Conservation (phyloP, 2,329 filamentous ascomycete species). For the Chrysosporium queenslandicum region DNA sequence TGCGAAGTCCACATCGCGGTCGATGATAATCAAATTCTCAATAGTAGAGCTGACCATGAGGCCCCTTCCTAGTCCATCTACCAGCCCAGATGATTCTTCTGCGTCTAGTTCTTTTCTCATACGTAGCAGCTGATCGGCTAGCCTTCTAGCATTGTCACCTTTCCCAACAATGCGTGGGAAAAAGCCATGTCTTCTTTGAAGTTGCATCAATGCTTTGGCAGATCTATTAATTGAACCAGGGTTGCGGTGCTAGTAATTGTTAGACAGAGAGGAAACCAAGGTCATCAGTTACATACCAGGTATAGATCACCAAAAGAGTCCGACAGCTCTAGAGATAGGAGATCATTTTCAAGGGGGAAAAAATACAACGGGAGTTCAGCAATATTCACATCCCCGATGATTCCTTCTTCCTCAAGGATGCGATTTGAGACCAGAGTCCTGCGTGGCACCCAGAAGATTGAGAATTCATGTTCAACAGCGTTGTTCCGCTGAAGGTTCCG, state of each 20-base stretch:
- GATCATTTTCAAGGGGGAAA: conserved; percentile 80
- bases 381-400: conserved; percentile 84
- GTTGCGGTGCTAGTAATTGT: conserved; percentile 57
- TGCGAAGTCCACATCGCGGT: conserved; percentile 88
- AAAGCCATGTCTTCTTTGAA: conserved; percentile 83
- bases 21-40: conserved; percentile 88
- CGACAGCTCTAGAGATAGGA: conserved; percentile 82
- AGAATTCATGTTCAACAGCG: conserved; percentile 87
- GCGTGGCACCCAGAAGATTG: conserved; percentile 90
- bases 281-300: conserved; percentile 43
- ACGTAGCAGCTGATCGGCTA: conserved; percentile 75
- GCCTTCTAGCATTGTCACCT: conserved; percentile 80
- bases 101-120: conserved; percentile 88
- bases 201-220: conserved; percentile 83
- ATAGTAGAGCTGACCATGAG: conserved; percentile 76
- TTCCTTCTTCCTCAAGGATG: conserved; percentile 82
- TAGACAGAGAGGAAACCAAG: conserved; percentile 18
- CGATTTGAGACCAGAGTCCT: conserved; percentile 85
- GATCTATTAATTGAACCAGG: conserved; percentile 81
- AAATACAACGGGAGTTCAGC: conserved; percentile 81
- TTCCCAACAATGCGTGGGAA: conserved; percentile 94
- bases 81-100: conserved; percentile 56
- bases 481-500: conserved; percentile 80
- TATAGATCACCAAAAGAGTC: conserved; percentile 81
- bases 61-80: conserved; percentile 48